Evolutionary conservation across 2,329 filamentous ascomycete genomes (phyloP).

Genomic region (Colletotrichum truncatum): DNA sequence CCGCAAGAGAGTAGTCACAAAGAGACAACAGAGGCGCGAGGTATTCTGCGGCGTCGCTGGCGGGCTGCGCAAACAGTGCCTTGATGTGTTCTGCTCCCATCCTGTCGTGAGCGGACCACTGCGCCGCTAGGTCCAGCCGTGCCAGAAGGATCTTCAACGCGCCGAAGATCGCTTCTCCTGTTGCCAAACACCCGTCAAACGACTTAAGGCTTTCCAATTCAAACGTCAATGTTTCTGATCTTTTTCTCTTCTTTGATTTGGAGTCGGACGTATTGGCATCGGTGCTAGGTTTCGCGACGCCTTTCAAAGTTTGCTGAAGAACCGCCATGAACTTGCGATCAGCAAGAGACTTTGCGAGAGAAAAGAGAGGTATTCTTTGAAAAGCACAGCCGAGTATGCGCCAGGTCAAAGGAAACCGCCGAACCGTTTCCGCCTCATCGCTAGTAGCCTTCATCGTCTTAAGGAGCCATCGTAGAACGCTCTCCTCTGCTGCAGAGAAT

Average conservation of each 20-base stretch:
- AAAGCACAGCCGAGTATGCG: constrained; percentile 69
- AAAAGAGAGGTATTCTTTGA: constrained; percentile 72
- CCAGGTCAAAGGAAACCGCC: constrained; percentile 68
- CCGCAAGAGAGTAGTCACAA: constrained; percentile 50
- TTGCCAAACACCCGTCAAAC: constrained; percentile 51
- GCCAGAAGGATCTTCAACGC: constrained; percentile 56
- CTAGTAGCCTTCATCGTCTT: constrained; percentile 63
- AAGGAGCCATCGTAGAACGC: constrained; percentile 69
- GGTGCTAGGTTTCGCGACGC: constrained; percentile 53
- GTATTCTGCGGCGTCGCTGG: constrained; percentile 55
- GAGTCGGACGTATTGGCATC: constrained; percentile 31
- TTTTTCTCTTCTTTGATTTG: constrained; percentile 57
- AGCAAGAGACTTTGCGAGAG: constrained; percentile 75
- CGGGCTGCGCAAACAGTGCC: constrained; percentile 62
- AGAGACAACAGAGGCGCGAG: constrained; percentile 55
- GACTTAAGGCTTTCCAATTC: constrained; percentile 51
- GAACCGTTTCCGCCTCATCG: constrained; percentile 58
- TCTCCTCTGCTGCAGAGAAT: constrained; percentile 65
- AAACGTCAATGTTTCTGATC: constrained; percentile 45
- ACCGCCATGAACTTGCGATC: constrained; percentile 75
- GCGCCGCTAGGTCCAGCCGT: constrained; percentile 48
- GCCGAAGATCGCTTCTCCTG: constrained; percentile 57
- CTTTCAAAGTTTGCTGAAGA: constrained; percentile 72
- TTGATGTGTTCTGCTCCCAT: constrained; percentile 68
- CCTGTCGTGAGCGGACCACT: constrained; percentile 49